A percentile compares a stretch with the other conserved stretches of the same genome.
These are phyloP conservation scores for Candida maesae DNA, from an alignment of 805 yeast genomes.

Conservation along the genomic window DNA sequence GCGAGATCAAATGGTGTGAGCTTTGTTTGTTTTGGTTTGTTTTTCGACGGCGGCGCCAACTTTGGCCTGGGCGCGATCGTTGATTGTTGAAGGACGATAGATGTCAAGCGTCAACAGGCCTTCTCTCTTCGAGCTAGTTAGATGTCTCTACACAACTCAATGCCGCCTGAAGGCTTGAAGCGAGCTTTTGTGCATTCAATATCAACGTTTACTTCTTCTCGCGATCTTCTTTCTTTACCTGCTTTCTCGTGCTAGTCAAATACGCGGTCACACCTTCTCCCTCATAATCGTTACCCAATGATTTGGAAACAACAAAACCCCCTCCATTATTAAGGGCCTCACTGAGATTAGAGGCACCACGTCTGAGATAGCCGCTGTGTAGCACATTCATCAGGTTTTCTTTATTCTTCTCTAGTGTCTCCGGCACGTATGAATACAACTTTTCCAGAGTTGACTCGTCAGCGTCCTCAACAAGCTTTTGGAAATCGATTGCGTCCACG, in stretches of 20 bases:
- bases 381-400: conserved; percentile 40
- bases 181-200: too few relatives aligned
- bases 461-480: conserved; percentile 15
- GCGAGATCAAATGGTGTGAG: not conserved
- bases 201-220: not conserved
- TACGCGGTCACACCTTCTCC: conserved; percentile 57
- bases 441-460: conserved; percentile 33
- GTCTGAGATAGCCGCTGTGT: conserved; percentile 46
- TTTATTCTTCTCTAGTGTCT: conserved; percentile 34
- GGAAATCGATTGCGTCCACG: conserved; percentile 11
- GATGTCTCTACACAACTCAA: too few relatives aligned
- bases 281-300: conserved; percentile 43
- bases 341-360: conserved; percentile 39
- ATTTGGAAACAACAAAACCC: conserved; percentile 45
- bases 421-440: conserved; percentile 41
- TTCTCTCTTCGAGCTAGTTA: too few relatives aligned
- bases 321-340: conserved; percentile 43
- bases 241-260: conserved; percentile 38
- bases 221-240: conserved; percentile 17
- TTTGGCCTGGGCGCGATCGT: too few relatives aligned
- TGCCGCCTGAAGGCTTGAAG: too few relatives aligned
- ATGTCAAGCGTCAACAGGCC: too few relatives aligned
- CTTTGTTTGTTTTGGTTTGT: not conserved
- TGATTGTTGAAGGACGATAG: too few relatives aligned
- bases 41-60: conserved; percentile 2